These are phyloP conservation scores for Cladobotryum mycophilum DNA, from an alignment of 2,329 filamentous ascomycete species.

Conservation along the genomic window DNA sequence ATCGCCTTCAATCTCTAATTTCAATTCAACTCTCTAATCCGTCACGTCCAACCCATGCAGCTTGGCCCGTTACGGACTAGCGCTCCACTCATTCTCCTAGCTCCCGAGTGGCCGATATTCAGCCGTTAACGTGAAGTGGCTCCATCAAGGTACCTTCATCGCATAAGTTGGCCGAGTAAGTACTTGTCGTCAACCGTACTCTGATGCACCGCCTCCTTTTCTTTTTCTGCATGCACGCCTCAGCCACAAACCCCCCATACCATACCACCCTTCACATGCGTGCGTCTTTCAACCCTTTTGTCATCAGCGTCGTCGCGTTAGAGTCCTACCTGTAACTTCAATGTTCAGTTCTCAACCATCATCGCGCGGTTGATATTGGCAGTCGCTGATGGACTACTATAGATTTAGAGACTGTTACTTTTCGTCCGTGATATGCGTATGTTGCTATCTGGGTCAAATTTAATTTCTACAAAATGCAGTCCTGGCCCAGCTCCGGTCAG, in stretches of 20 bases:
- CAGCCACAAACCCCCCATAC: conserved; percentile 12
- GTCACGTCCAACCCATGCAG: conserved; percentile 7
- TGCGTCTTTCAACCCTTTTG: not conserved
- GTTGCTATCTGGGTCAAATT: conserved; percentile 15
- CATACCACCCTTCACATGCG: conserved; percentile 12
- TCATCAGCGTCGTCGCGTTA: not conserved
- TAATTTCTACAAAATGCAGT: conserved; percentile 32
- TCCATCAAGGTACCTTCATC: conserved; percentile 16
- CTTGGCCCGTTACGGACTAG: conserved; percentile 9
- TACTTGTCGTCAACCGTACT: conserved; percentile 14
- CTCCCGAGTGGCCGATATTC: conserved; percentile 6
- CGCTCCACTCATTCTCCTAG: conserved; percentile 1
- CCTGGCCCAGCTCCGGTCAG: conserved; percentile 33
- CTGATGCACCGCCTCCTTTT: conserved; percentile 16
- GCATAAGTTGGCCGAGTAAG: conserved; percentile 18
- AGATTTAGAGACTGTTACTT: conserved; percentile 20
- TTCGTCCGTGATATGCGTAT: conserved; percentile 16
- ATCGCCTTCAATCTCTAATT: not conserved
- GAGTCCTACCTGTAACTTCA: not conserved
- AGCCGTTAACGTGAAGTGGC: conserved; percentile 3
- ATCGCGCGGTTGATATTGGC: conserved; percentile 9
- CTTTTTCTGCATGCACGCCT: conserved; percentile 17
- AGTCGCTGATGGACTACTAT: conserved; percentile 25
- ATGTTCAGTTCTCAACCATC: not conserved
- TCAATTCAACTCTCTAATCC: not conserved